These are phyloP conservation scores for Colletotrichum noveboracense DNA, from an alignment of 2,329 filamentous ascomycete genomes.

Conservation along the genomic window DNA sequence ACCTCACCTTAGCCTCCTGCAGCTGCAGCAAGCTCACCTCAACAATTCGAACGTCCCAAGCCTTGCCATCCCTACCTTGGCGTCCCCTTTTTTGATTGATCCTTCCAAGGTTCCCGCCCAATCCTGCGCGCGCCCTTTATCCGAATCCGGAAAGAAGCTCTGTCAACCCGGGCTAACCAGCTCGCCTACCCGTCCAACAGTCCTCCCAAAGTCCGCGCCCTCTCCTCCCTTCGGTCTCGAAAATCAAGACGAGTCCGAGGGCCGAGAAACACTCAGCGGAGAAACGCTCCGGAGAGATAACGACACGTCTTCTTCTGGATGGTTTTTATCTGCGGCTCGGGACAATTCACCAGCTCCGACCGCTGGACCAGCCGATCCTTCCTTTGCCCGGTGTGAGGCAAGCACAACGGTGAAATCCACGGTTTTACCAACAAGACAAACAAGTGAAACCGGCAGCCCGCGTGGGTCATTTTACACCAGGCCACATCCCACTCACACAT, in stretches of 20 bases:
- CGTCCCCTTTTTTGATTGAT: not conserved
- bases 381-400: not conserved
- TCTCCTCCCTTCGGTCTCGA: not conserved
- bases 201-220: not conserved
- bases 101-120: not conserved
- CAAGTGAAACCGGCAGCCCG: not conserved
- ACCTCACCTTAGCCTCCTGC: not conserved
- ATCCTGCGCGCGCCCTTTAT: not conserved
- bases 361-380: not conserved
- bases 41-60: not conserved
- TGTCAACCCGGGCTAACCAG: not conserved
- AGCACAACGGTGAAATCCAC: not conserved
- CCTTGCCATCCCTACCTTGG: not conserved
- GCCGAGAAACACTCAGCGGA: not conserved
- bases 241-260: not conserved
- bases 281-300: not conserved
- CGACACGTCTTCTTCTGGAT: not conserved
- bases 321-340: not conserved
- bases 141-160: constrained; percentile 19
- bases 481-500: not conserved
- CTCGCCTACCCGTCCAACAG: not conserved
- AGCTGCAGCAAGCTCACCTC: not conserved
- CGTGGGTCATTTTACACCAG: not conserved
- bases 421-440: not conserved
- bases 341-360: not conserved